Percentiles rank a stretch among this genome's conserved stretches.
Evolutionary conservation across 352 stramenopile genomes (phyloP).

Genomic region (Pythium chondricola): DNA sequence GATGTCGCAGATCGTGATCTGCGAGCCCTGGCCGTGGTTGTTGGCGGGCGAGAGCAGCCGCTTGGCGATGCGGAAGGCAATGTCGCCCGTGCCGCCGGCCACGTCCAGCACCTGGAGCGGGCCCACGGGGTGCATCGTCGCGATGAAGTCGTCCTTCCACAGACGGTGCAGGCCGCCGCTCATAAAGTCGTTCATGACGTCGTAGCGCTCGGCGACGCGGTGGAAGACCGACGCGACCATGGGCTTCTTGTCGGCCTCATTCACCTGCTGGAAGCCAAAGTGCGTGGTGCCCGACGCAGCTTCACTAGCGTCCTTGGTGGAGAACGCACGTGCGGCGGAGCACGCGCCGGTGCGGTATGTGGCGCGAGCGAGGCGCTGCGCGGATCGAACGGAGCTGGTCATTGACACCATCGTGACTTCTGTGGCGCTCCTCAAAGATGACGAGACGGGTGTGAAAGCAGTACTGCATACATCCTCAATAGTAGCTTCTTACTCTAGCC

Average conservation of each 20-base stretch:
- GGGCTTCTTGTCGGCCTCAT: slow-evolving; percentile 90
- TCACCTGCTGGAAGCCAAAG: slow-evolving; percentile 89
- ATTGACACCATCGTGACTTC: no score
- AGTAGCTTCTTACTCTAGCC: no score
- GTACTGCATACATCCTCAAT: no score
- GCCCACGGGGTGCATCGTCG: slow-evolving; percentile 71
- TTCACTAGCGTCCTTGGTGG: neutral
- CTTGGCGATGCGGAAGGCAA: slow-evolving; percentile 96
- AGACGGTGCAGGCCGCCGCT: slow-evolving; percentile 91
- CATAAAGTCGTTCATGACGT: slow-evolving; percentile 99
- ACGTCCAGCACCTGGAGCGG: slow-evolving; percentile 91
- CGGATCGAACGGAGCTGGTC: no score
- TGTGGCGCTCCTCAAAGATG: no score
- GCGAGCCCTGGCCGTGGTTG: slow-evolving; percentile 27
- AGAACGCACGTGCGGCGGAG: neutral
- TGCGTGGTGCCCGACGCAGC: slow-evolving; percentile 47
- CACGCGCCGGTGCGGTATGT: no score
- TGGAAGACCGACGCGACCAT: slow-evolving; percentile 97
- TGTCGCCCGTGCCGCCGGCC: slow-evolving; percentile 98
- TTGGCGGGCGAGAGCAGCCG: slow-evolving; percentile 29
- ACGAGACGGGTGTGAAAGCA: no score
- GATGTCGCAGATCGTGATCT: slow-evolving; percentile 98
- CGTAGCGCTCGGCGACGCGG: slow-evolving; percentile 94
- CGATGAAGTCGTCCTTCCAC: slow-evolving; percentile 97
- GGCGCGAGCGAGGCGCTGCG: no score